Percentiles rank a stretch among this genome's conserved stretches.
Evolutionary conservation across 163 green algal species (phyloP).

Genomic region (Botryococcus braunii): DNA sequence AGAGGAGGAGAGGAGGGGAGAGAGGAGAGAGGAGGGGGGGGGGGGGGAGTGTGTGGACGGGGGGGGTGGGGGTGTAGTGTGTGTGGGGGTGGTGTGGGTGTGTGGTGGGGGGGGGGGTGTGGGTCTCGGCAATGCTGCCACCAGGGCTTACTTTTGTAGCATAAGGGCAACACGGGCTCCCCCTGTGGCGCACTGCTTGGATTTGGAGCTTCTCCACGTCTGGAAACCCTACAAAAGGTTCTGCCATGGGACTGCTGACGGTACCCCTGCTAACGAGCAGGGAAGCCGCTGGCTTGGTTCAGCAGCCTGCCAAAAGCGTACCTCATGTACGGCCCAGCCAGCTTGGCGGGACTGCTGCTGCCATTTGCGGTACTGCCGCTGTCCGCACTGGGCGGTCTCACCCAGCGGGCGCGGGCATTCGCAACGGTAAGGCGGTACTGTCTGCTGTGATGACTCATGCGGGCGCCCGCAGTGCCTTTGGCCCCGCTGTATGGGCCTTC

Average conservation of each 20-base stretch:
- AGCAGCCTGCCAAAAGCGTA: slow-evolving; percentile 14
- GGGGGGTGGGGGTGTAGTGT: no score
- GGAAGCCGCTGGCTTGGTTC: slow-evolving; percentile 37
- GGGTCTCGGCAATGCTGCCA: not conserved
- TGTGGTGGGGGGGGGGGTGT: not conserved
- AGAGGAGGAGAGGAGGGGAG: no score
- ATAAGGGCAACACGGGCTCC: no score
- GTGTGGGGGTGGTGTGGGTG: no score
- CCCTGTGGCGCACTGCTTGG: no score
- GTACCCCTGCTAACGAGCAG: no score
- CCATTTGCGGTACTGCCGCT: slow-evolving; percentile 12
- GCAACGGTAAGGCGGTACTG: not conserved
- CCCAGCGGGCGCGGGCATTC: not conserved
- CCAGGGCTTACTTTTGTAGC: no score
- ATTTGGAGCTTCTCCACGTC: no score
- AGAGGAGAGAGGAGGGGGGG: no score
- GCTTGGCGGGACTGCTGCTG: slow-evolving; percentile 23
- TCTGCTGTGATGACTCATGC: not conserved
- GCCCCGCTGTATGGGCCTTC: slow-evolving; percentile 1
- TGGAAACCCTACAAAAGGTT: not conserved
- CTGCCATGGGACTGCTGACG: no score
- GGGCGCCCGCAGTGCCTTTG: not conserved
- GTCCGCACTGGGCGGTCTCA: not conserved
- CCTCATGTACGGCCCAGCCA: slow-evolving; percentile 34
- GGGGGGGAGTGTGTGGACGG: no score